Evolutionary conservation across 352 stramenopile species (phyloP), one percentile per base, ranked within the genome.

Genomic region (Thalassiosira mediterranea): DNA sequence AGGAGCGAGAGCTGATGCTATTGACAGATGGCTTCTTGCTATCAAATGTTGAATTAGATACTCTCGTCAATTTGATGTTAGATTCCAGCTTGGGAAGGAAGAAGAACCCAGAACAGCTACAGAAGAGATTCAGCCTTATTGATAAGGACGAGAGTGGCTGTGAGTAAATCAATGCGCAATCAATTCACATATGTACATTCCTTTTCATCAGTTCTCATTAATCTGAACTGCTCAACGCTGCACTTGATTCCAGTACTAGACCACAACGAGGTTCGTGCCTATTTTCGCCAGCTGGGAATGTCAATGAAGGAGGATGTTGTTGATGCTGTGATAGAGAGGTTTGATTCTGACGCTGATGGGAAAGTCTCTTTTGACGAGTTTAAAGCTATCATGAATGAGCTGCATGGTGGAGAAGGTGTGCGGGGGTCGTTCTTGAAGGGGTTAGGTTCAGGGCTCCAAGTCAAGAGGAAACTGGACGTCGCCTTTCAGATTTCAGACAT

Each of bases 21-120:
- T 78, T 78, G 29, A 72, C 69, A n/a, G 51, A 78, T 49, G 40
- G 54, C 17, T 72, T 78, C 23, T 23, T 78, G 26, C 7, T 78
- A 2, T 54, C 52, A n/a, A 21, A 26, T 21, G 62, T 72, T 48
- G 60, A 78, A 52, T 66, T 78, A 42, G 54, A 72, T 40, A 26
- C 54, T 52, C 42, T 67, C 8, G 21, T 78, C 15, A 51, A 67
- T 23, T 25, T 57, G 13, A 17, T 78, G 21, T 66, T 78, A 46
- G 38, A 46, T 23, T 67, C 8, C 66, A 56, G 47, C 29, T 13
- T 8, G 47, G 21, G 21, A 54, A 78, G 19, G 25, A 57, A 25
- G 8, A 70, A 70, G 25, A 69, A 23, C 4, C 32, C 67, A 25
- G 47, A 57, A 19, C 34, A 67, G 15, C 47, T 72, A 17, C 28